Evolutionary conservation across 495 filamentous ascomycete species (phyloP).

Genomic region (Penicillium riverlandense): DNA sequence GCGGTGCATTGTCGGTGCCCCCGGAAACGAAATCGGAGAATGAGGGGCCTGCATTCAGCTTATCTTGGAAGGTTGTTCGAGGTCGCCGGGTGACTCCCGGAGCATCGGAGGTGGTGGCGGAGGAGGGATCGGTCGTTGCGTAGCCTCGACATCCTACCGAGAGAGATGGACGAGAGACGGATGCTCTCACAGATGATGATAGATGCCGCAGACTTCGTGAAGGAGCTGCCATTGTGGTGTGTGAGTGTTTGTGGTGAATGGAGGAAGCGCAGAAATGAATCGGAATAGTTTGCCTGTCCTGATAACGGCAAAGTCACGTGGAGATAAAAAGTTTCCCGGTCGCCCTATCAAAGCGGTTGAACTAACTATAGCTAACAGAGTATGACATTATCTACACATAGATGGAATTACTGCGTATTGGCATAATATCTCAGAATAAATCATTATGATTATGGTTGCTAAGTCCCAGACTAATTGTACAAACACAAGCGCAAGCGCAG

Average conservation of each 20-base stretch:
- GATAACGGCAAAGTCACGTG: no score
- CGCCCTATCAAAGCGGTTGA: no score
- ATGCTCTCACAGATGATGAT: constrained; percentile 23
- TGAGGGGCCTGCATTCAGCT: constrained; percentile 71
- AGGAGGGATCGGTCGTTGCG: constrained; percentile 35
- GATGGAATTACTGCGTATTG: background rate
- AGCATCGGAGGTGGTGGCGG: constrained; percentile 19
- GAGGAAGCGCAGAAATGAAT: constrained; percentile 4
- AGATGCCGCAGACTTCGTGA: constrained; percentile 30
- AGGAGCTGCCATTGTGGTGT: constrained; percentile 31
- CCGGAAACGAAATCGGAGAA: constrained; percentile 74
- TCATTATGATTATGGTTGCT: constrained; percentile 21
- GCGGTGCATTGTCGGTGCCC: constrained; percentile 44
- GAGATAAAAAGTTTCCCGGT: no score
- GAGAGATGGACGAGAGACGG: constrained; percentile 8
- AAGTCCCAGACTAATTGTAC: background rate
- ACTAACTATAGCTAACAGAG: no score
- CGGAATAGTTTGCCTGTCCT: constrained; percentile 5
- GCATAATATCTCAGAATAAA: background rate
- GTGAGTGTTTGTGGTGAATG: constrained; percentile 7
- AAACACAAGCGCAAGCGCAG: no score
- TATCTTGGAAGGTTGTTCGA: constrained; percentile 70
- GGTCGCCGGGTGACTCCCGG: constrained; percentile 25
- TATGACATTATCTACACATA: constrained; percentile 13
- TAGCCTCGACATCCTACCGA: constrained; percentile 23